phyloP scores from a whole-genome alignment of 108 stramenopile genomes.

The Fragilariopsis cylindrus region DNA sequence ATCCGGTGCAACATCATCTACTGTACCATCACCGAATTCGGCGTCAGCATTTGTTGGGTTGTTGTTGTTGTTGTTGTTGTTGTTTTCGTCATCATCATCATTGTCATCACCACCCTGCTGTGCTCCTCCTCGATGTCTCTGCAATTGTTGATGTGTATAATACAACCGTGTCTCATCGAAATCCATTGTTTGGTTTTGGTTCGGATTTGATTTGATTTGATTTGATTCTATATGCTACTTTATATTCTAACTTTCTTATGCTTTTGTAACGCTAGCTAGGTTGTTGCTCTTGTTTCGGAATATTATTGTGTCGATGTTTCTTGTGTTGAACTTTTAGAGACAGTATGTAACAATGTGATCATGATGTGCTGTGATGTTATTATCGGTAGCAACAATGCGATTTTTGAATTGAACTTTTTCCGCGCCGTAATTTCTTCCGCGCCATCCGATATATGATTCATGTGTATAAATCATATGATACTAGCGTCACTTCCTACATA shows the following conservation, averaged over 20 bases:
- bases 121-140: slow-evolving; percentile 11
- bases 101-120: background rate
- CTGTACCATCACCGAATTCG: slow-evolving; percentile 4
- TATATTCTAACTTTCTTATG: background rate
- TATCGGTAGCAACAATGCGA: too few relatives aligned
- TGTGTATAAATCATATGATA: too few relatives aligned
- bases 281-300: background rate
- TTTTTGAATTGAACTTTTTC: too few relatives aligned
- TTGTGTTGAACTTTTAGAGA: too few relatives aligned
- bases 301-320: too few relatives aligned
- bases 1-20: slow-evolving; percentile 35
- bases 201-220: background rate
- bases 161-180: slow-evolving; percentile 84
- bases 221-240: background rate
- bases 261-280: background rate
- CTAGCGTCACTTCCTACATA: too few relatives aligned
- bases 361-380: too few relatives aligned
- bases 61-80: background rate
- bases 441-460: too few relatives aligned
- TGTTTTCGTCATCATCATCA: slow-evolving; percentile 11
- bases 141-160: slow-evolving; percentile 86
- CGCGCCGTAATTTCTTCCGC: too few relatives aligned
- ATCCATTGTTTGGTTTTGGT: slow-evolving; percentile 51
- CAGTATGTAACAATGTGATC: too few relatives aligned
- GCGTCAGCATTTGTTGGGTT: slow-evolving; percentile 18